A percentile compares a stretch with the other conserved stretches of the same genome.
These are phyloP conservation scores for Ophiostoma triangulosporum DNA, from an alignment of 2,329 filamentous ascomycete species.

Conservation along the genomic window DNA sequence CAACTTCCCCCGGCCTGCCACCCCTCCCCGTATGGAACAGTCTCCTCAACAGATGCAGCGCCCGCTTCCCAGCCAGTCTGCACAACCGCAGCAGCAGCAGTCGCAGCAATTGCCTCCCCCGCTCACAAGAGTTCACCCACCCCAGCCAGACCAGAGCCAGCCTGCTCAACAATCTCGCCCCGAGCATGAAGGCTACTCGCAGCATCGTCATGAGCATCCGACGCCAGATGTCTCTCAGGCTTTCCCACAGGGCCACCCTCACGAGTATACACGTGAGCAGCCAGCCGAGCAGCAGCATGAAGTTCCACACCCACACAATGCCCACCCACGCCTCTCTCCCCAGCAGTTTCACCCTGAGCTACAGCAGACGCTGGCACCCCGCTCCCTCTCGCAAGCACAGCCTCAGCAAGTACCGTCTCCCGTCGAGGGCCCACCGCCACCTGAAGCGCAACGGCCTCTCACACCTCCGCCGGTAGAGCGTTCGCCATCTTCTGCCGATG, in stretches of 20 bases:
- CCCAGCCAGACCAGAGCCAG: not conserved
- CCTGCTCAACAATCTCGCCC: not conserved
- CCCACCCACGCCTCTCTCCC: constrained; percentile 1
- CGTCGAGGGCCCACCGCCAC: not conserved
- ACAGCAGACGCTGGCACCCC: constrained; percentile 6
- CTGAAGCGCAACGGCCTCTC: not conserved
- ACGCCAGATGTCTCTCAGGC: not conserved
- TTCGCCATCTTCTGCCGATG: not conserved
- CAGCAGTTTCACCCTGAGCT: constrained; percentile 15
- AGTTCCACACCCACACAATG: not conserved
- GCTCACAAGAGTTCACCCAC: not conserved
- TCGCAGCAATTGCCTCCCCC: not conserved
- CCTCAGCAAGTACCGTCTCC: not conserved
- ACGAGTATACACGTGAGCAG: not conserved
- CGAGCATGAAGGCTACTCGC: not conserved
- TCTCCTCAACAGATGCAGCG: constrained; percentile 16
- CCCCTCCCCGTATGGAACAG: constrained; percentile 37
- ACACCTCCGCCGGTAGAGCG: not conserved
- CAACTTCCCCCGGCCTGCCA: constrained; percentile 32
- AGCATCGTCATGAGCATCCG: constrained; percentile 3
- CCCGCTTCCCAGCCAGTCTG: constrained; percentile 15
- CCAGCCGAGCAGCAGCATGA: not conserved
- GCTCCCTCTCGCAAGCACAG: not conserved
- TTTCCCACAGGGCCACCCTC: not conserved
- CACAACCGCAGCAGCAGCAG: constrained; percentile 17